Percentiles rank a stretch among this genome's conserved stretches.
phyloP scores from a whole-genome alignment of 768 basidiomycete species.

The Mrakia frigida region DNA sequence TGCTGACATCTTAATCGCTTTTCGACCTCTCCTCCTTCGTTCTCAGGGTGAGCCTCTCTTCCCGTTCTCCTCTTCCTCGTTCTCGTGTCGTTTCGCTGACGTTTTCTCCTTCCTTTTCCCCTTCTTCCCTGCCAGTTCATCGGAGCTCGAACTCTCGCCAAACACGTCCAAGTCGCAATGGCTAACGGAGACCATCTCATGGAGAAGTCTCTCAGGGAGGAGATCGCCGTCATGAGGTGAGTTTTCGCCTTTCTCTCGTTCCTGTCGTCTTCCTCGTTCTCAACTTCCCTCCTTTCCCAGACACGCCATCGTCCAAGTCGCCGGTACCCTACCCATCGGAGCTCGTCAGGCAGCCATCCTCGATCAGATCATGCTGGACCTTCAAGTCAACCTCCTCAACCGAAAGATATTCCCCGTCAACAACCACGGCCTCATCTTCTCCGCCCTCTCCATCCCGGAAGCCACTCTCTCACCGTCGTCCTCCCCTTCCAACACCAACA shows the following conservation, averaged over 20 bases:
- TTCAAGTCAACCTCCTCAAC: not conserved
- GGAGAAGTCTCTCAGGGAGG: not conserved
- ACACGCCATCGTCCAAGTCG: not conserved
- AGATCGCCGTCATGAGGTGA: not conserved
- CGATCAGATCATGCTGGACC: not conserved
- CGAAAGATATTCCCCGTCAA: not conserved
- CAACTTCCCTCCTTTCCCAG: too few species aligned
- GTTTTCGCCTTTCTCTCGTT: too few species aligned
- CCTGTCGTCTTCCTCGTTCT: too few species aligned
- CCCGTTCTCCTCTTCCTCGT: too few species aligned
- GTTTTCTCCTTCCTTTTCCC: too few species aligned
- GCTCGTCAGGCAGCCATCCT: not conserved
- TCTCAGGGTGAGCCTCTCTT: too few species aligned
- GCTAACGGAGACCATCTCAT: not conserved
- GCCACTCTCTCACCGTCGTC: not conserved
- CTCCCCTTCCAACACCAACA: not conserved
- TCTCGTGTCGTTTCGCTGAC: too few species aligned
- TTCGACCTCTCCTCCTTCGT: too few species aligned
- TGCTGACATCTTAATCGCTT: too few species aligned
- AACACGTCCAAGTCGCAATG: not conserved
- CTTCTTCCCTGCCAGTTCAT: not conserved
- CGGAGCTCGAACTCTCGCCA: conserved; percentile 2
- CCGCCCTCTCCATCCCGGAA: not conserved
- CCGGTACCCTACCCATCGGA: not conserved
- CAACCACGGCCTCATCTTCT: conserved; percentile 5